phyloP scores from a whole-genome alignment of 108 stramenopile genomes.

The Schizochytrium sp. region DNA sequence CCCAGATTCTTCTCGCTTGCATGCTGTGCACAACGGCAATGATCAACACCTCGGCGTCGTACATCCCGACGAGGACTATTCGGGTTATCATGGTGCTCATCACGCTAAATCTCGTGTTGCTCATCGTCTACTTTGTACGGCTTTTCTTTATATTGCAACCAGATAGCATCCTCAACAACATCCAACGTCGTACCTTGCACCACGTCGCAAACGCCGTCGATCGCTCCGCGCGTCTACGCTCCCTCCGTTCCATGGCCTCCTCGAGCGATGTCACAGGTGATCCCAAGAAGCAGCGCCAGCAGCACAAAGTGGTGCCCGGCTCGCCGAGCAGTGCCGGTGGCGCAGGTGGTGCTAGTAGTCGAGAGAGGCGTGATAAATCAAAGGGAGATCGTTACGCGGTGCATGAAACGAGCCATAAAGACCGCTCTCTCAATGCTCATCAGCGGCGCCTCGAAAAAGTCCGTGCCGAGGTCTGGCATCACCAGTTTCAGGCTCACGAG shows the following conservation, averaged over 20 bases:
- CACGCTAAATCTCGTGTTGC: not conserved
- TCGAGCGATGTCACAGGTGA: no score
- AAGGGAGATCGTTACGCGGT: no score
- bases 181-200: not conserved
- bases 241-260: not conserved
- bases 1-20: not conserved
- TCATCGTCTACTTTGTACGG: not conserved
- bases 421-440: no score
- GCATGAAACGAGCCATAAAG: no score
- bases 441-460: not conserved
- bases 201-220: not conserved
- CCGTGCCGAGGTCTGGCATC: not conserved
- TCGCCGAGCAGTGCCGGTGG: not conserved
- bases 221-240: not conserved
- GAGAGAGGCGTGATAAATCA: no score
- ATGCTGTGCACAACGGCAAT: not conserved
- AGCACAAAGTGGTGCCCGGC: not conserved
- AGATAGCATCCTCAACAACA: not conserved
- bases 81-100: not conserved
- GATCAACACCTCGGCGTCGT: not conserved
- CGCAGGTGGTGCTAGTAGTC: no score
- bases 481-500: conserved; percentile 12
- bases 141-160: not conserved
- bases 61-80: not conserved
- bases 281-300: not conserved